Conservation (phyloP, 192 early-diverging fungal genomes). For the Coemansia sp. region DNA sequence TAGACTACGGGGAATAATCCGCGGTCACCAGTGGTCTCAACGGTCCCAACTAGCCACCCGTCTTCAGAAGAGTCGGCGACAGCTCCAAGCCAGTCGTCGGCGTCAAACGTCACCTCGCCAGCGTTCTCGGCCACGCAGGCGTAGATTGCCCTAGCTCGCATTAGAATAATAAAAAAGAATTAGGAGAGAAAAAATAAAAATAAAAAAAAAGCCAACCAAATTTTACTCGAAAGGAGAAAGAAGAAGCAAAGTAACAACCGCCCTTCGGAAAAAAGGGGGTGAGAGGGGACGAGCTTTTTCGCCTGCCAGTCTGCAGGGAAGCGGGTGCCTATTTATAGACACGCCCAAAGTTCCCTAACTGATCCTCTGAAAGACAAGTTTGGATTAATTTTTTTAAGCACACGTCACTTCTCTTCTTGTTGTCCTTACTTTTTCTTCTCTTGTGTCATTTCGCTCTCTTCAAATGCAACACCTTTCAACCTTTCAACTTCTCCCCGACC, state of each 20-base stretch:
- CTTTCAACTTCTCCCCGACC: not conserved
- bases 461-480: not conserved
- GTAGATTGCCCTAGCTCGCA: constrained; percentile 48
- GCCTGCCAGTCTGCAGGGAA: not conserved
- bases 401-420: not conserved
- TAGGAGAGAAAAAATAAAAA: not conserved
- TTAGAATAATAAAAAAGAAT: constrained; percentile 10
- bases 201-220: constrained; percentile 1
- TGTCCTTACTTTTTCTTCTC: not conserved
- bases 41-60: constrained; percentile 46
- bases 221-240: not conserved
- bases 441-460: not conserved
- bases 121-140: constrained; percentile 48
- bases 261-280: not conserved
- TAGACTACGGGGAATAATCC: constrained; percentile 52
- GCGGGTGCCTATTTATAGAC: not conserved
- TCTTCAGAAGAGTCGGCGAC: constrained; percentile 30
- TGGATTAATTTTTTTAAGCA: too few species aligned
- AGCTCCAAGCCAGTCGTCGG: constrained; percentile 17
- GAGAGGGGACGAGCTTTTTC: not conserved
- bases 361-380: not conserved
- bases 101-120: constrained; percentile 50
- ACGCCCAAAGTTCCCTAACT: not conserved
- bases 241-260: not conserved
- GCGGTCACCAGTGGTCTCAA: constrained; percentile 28